Evolutionary conservation across 805 yeast species (phyloP).

Genomic region (Myxozyma nipponensis): DNA sequence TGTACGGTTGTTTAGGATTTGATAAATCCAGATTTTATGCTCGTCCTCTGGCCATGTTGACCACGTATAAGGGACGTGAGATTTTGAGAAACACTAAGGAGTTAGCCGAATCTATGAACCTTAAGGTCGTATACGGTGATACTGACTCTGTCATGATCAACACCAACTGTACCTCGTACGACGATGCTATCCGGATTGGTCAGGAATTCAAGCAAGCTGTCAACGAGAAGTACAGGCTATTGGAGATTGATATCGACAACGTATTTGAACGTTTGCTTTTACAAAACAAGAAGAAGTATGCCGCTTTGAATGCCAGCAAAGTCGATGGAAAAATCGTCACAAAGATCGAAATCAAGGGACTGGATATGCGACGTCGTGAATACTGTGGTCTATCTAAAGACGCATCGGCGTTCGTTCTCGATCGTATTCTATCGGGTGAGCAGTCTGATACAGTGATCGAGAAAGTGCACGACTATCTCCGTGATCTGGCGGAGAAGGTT

Average conservation of each 20-base stretch:
- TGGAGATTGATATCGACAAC: constrained; percentile 94
- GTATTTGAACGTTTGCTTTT: constrained; percentile 78
- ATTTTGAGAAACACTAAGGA: constrained; percentile 89
- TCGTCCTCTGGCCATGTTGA: constrained; percentile 90
- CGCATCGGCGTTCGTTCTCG: constrained; percentile 68
- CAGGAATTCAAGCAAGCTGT: constrained; percentile 78
- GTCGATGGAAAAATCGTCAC: constrained; percentile 55
- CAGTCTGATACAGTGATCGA: constrained; percentile 70
- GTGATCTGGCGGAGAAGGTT: constrained; percentile 54
- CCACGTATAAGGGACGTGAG: constrained; percentile 93
- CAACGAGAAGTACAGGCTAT: constrained; percentile 77
- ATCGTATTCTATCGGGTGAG: constrained; percentile 62
- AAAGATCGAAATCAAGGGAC: constrained; percentile 84
- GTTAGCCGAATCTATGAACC: constrained; percentile 77
- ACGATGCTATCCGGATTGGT: constrained; percentile 79
- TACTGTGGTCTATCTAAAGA: constrained; percentile 91
- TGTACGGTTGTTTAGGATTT: constrained; percentile 98
- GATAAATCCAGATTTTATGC: constrained; percentile 91
- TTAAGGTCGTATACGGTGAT: constrained; percentile 93
- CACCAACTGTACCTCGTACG: constrained; percentile 65
- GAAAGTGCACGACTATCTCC: constrained; percentile 69
- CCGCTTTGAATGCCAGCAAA: constrained; percentile 70
- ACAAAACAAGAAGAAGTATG: constrained; percentile 96
- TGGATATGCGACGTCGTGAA: constrained; percentile 96
- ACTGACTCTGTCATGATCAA: constrained; percentile 99